Evolutionary conservation across 768 basidiomycete species (phyloP), one percentile per base, ranked within the genome.

Genomic region (Rhodotorula kratochvilovae): DNA sequence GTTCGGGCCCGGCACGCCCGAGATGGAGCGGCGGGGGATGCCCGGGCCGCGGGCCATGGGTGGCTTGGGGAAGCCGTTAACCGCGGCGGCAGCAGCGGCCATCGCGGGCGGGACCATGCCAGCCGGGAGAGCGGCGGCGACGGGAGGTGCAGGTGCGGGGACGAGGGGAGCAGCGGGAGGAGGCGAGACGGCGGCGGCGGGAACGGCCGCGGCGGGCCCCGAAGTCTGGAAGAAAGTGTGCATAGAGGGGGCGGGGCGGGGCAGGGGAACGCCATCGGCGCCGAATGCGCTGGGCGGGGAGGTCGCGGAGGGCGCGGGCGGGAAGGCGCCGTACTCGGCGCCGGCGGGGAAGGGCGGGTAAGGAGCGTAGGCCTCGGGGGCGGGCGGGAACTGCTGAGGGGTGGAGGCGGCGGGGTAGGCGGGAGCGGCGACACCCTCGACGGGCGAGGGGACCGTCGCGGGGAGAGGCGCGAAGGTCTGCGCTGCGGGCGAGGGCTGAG

Each of bases 161-260:
- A 45, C 17, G 53, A 35, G 13, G 13, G 63, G 15, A n/a, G 59
- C 21, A 58, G 59, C 5, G 54, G 63, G 27, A 29, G 72, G 45
- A 43, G 55, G n/a, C n/a, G 55, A 25, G 59, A 31, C 43, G 46
- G 63, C n/a, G 35, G 35, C 55, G 16, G 70, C 31, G 10, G 66
- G 48, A 25, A 23, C 25, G 25, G 48, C 48, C 11, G 48, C 23
- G 4, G 23, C 2, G 7, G 48, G 48, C 23, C 48, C 48, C 6
- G 48, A 45, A 25, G 73, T 74, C 63, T 74, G 69, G 73, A 74
- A 70, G 60, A 74, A 68, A 33, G 69, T 71, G 66, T 71, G 73
- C 27, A 70, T 66, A 5, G 72, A 67, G 5, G 66, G 58, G 5
- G 71, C 56, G 46, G 67, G 51, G n/a, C 54, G 55, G 1, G 43